Percentiles rank a stretch among this genome's conserved stretches.
Conservation (phyloP, 495 filamentous ascomycete genomes). For the Talaromyces stipitatus region DNA sequence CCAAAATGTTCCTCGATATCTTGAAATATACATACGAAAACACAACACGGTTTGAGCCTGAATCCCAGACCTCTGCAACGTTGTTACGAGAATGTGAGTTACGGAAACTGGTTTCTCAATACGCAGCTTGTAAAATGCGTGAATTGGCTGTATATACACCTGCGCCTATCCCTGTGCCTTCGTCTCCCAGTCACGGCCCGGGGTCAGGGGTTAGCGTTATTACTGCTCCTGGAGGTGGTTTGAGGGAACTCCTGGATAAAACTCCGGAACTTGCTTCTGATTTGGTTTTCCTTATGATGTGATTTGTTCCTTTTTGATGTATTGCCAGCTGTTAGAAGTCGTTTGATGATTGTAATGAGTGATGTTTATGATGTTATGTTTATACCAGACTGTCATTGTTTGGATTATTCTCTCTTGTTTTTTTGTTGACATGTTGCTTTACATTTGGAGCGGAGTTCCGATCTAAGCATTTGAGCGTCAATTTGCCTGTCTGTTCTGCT, state of each 20-base stretch:
- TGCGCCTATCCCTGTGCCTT: constrained; percentile 16
- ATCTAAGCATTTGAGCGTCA: not conserved
- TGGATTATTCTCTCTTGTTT: not conserved
- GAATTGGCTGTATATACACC: constrained; percentile 31
- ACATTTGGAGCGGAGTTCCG: not conserved
- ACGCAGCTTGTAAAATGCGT: constrained; percentile 38
- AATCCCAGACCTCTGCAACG: constrained; percentile 33
- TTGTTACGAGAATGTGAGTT: constrained; percentile 40
- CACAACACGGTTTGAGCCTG: constrained; percentile 36
- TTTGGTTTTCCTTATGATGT: constrained; percentile 42
- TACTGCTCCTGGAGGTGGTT: constrained; percentile 17
- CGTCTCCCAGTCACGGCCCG: constrained; percentile 7
- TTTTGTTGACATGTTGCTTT: not conserved
- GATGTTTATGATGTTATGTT: not conserved
- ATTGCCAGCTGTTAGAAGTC: not conserved
- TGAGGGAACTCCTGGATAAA: constrained; percentile 30
- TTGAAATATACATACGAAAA: constrained; percentile 36
- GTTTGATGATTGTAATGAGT: not conserved
- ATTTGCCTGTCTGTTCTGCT: not conserved
- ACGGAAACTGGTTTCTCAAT: constrained; percentile 34
- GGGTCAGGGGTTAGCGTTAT: constrained; percentile 7
- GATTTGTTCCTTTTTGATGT: constrained; percentile 1
- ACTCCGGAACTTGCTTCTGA: constrained; percentile 38
- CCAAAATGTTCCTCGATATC: constrained; percentile 32
- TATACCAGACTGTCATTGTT: too few relatives aligned